phyloP scores from a whole-genome alignment of 2,329 filamentous ascomycete genomes.

The Phyllosticta citriasiana region DNA sequence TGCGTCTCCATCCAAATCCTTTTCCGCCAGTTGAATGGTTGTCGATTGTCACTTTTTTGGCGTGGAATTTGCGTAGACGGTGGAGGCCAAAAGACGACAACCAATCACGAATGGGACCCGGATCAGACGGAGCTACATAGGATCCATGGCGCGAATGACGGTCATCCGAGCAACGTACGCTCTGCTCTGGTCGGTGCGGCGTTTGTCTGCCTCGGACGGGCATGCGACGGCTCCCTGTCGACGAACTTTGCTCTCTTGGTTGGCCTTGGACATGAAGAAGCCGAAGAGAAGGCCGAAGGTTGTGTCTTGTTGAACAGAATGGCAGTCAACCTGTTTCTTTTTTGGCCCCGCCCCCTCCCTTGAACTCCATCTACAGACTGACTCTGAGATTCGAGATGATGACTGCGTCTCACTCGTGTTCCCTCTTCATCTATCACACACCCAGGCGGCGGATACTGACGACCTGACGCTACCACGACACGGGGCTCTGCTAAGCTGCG shows the following conservation, averaged over 20 bases:
- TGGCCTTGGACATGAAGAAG: neutral
- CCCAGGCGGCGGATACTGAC: neutral
- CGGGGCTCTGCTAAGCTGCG: neutral
- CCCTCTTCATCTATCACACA: neutral
- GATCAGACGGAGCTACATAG: neutral
- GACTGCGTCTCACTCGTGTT: neutral
- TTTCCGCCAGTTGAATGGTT: neutral
- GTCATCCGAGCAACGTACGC: neutral
- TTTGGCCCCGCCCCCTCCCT: neutral
- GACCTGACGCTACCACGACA: neutral
- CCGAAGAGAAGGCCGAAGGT: neutral
- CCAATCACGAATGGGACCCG: neutral
- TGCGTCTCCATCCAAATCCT: neutral
- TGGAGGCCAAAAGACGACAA: neutral
- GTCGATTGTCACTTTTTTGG: neutral
- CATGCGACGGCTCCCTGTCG: neutral
- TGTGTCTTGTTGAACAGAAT: neutral
- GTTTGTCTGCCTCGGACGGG: neutral
- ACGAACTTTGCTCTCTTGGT: neutral
- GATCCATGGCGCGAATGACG: neutral
- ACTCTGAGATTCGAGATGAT: neutral
- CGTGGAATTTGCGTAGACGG: neutral
- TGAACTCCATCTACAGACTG: neutral
- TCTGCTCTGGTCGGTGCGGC: neutral
- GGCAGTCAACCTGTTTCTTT: neutral